Percentiles rank a stretch among this genome's conserved stretches.
Conservation (phyloP, 2,329 filamentous ascomycete species). For the Sclerotinia nivalis region DNA sequence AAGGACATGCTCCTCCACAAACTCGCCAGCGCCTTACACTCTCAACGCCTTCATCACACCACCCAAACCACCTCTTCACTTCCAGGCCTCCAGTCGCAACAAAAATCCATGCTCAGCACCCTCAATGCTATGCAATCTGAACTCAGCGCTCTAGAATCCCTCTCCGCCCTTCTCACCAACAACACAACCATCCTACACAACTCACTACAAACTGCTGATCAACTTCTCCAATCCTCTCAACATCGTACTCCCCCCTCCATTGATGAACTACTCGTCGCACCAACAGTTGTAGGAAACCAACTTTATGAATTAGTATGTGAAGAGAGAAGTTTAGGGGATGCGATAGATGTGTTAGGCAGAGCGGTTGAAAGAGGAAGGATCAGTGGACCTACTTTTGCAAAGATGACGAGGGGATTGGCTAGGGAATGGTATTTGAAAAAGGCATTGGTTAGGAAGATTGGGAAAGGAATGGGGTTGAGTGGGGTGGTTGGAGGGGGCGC, state of each 20-base stretch:
- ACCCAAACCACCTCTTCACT: conserved; percentile 74
- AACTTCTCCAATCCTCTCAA: conserved; percentile 71
- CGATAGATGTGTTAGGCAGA: conserved; percentile 77
- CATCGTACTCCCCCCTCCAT: conserved; percentile 71
- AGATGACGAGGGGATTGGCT: conserved; percentile 72
- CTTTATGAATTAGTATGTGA: conserved; percentile 87
- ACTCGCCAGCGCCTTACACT: conserved; percentile 68
- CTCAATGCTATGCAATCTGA: conserved; percentile 72
- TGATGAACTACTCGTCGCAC: conserved; percentile 89
- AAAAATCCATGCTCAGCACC: conserved; percentile 71
- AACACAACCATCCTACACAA: conserved; percentile 80
- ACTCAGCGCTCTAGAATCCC: conserved; percentile 66
- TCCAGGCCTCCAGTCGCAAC: conserved; percentile 75
- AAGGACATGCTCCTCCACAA: conserved; percentile 84
- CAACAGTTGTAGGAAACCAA: conserved; percentile 90
- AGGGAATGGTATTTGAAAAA: conserved; percentile 84
- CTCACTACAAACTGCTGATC: conserved; percentile 76
- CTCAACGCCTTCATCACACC: conserved; percentile 67
- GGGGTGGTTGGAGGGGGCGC: conserved; percentile 25
- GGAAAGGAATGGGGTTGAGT: conserved; percentile 68
- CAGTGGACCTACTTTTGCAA: conserved; percentile 71
- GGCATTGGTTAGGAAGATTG: conserved; percentile 76
- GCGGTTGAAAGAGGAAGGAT: conserved; percentile 74
- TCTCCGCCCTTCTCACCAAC: conserved; percentile 68
- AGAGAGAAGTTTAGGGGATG: conserved; percentile 81